Evolutionary conservation across 768 basidiomycete species (phyloP), one percentile per base, ranked within the genome.

Genomic region (Gelatoporia subvermispora): DNA sequence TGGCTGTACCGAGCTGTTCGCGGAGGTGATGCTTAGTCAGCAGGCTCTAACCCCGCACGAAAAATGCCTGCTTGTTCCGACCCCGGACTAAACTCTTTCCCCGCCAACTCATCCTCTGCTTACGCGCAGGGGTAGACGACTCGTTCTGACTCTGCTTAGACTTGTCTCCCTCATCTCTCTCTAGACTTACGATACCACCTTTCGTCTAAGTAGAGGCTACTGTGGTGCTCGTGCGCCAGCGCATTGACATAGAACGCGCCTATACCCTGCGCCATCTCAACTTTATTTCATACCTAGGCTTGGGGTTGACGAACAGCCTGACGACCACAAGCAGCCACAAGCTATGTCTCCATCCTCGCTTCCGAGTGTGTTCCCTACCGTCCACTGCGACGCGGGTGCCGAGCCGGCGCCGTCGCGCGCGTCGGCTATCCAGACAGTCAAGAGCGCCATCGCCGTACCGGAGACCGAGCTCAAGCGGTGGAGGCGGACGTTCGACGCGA

Each of bases 381-480:
- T 76, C 7, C 76, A 82, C 58, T 77, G 75, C 50, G 87, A 85
- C 60, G 63, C 79, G 37, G 57, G 54, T 15, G 35, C 62, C 39
- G 70, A 75, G 49, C 72, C n/a, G 57, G 71, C 8, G 74, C 79
- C 17, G 3, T 71, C 74, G 25, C 79, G 59, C 4, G 61, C 51
- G 0, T 50, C 60, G n/a, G 66, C 85, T 28, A 57, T 92, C 49
- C 75, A 78, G 55, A 75, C 73, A 39, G 82, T 90, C 50, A 82
- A 85, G 57, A 80, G 73, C 49, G 86, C 76, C 17, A 77, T 92
- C 37, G 68, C 82, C 24, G 72, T 82, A 24, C 88, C 84, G 31
- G 92, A 95, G 65, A 84, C 67, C 59, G 93, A 97, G 68, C 70
- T 93, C 43, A 87, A 79, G 66, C 81, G 89, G 54, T 97, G 94